Conservation (phyloP, 768 basidiomycete species). For the Lactarius pseudohatsudake region DNA sequence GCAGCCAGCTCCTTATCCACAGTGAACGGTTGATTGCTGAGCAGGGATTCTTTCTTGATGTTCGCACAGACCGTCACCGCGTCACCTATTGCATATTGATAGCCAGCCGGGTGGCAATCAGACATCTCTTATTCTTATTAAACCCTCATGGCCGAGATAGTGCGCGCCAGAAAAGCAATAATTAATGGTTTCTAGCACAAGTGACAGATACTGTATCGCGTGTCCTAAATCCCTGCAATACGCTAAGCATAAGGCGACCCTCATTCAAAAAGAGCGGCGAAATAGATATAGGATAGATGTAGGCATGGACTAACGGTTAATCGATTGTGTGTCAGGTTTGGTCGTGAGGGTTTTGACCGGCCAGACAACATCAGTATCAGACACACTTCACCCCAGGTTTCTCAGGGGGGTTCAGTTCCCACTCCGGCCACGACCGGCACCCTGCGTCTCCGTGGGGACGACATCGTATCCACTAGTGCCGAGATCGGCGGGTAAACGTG, state of each 20-base stretch:
- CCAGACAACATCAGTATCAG: background rate
- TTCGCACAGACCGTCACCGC: too few relatives aligned
- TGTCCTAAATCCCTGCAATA: slow-evolving; percentile 1
- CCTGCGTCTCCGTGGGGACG: slow-evolving; percentile 42
- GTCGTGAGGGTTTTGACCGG: background rate
- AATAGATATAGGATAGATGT: background rate
- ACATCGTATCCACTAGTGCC: slow-evolving; percentile 87
- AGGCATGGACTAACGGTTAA: background rate
- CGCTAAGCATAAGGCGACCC: background rate
- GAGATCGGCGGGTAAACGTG: slow-evolving; percentile 75
- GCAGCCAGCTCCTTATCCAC: slow-evolving; percentile 49
- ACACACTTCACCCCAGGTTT: background rate
- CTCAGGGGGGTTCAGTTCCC: slow-evolving; percentile 5
- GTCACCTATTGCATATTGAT: background rate
- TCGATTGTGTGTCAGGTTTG: background rate
- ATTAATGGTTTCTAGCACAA: background rate
- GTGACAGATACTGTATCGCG: background rate
- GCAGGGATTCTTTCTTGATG: background rate
- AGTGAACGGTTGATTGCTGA: slow-evolving; percentile 19
- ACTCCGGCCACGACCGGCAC: slow-evolving; percentile 24
- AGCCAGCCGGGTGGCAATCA: background rate
- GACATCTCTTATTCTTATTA: slow-evolving; percentile 18
- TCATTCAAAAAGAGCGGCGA: background rate
- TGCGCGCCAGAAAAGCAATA: background rate
- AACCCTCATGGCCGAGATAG: background rate